Conservation (phyloP, 176 grass and related monocot genomes). For the bread wheat (Triticum aestivum) region DNA sequence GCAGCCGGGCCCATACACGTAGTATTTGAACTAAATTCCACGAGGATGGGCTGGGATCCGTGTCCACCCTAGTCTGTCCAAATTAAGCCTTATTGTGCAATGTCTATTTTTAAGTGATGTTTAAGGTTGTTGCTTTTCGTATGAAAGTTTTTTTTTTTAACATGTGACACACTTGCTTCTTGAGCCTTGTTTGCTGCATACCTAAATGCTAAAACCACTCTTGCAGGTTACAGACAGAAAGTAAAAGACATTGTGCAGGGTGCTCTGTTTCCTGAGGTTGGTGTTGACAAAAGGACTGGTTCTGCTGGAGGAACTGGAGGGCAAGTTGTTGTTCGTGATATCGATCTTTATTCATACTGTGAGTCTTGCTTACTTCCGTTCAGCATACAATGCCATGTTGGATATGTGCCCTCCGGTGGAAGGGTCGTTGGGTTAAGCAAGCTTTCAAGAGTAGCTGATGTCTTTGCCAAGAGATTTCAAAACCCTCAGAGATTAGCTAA, state of each 20-base stretch:
- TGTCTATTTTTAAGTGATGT: background rate
- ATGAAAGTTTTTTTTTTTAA: background rate
- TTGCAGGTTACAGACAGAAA: conserved; percentile 79
- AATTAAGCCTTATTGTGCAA: background rate
- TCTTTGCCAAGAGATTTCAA: conserved; percentile 90
- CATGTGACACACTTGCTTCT: background rate
- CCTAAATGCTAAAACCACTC: conserved; percentile 17
- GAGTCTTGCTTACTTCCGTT: conserved; percentile 97
- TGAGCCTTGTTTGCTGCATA: conserved; percentile 5
- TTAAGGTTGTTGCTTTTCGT: background rate
- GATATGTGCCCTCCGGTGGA: conserved; percentile 75
- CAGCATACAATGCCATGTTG: conserved; percentile 80
- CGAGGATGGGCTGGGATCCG: background rate
- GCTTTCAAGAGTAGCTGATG: conserved; percentile 87
- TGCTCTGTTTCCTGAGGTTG: conserved; percentile 92
- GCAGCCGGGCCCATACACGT: background rate
- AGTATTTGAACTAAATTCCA: background rate
- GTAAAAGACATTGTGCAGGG: conserved; percentile 80
- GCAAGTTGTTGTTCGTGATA: conserved; percentile 77
- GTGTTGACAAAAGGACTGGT: conserved; percentile 58
- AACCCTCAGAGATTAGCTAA: conserved; percentile 75
- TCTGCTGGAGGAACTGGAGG: conserved; percentile 78
- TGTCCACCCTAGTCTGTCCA: background rate
- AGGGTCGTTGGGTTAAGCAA: conserved; percentile 95
- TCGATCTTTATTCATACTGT: conserved; percentile 90